Percentiles rank a stretch among this genome's conserved stretches.
Evolutionary conservation across 2,329 filamentous ascomycete species (phyloP).

Genomic region (Paracorniculantispora psalliotae): DNA sequence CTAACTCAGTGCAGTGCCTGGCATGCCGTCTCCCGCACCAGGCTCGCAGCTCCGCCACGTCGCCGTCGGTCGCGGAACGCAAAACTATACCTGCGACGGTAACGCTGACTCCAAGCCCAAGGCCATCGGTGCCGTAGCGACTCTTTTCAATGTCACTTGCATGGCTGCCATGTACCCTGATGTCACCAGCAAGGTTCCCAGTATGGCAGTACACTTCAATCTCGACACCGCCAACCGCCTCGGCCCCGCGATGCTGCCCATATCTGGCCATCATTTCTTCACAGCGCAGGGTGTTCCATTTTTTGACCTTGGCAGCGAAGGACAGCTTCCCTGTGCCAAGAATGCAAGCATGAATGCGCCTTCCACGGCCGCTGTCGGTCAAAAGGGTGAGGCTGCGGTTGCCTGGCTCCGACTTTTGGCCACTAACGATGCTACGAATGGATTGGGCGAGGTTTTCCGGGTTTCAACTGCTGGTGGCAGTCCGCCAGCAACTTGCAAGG

Average conservation of each 20-base stretch:
- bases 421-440: slow-evolving; percentile 48
- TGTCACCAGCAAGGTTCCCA: slow-evolving; percentile 59
- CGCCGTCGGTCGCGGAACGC: slow-evolving; percentile 78
- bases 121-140: slow-evolving; percentile 69
- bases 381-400: slow-evolving; percentile 63
- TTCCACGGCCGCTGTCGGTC: slow-evolving; percentile 51
- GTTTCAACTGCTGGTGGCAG: slow-evolving; percentile 78
- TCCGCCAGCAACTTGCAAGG: slow-evolving; percentile 67
- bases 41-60: slow-evolving; percentile 69
- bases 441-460: slow-evolving; percentile 73
- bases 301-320: slow-evolving; percentile 69
- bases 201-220: slow-evolving; percentile 63
- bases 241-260: slow-evolving; percentile 54
- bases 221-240: slow-evolving; percentile 39
- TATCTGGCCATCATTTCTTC: slow-evolving; percentile 83
- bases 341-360: slow-evolving; percentile 59
- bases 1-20: slow-evolving; percentile 24
- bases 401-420: slow-evolving; percentile 71
- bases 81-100: slow-evolving; percentile 85
- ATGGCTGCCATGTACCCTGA: slow-evolving; percentile 64
- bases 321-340: slow-evolving; percentile 57
- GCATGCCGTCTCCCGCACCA: slow-evolving; percentile 55
- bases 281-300: slow-evolving; percentile 62
- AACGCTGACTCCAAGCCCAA: slow-evolving; percentile 55
- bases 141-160: slow-evolving; percentile 85